Conservation (phyloP, 2,329 filamentous ascomycete species). For the Exophiala lecanii-corni region DNA sequence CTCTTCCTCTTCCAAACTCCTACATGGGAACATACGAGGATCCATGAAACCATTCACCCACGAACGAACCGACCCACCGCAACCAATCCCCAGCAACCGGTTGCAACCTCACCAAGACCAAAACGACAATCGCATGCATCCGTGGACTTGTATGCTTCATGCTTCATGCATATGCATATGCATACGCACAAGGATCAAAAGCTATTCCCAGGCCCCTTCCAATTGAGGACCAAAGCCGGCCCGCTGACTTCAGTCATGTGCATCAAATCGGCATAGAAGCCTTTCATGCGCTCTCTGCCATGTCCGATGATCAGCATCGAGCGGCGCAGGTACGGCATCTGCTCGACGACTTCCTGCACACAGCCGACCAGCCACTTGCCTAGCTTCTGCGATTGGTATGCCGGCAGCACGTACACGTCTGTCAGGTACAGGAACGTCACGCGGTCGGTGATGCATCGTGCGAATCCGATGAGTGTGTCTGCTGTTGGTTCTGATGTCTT, state of each 20-base stretch:
- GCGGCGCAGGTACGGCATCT: slow-evolving; percentile 57
- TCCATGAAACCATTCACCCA: too few species aligned
- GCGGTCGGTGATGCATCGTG: slow-evolving; percentile 64
- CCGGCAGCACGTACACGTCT: slow-evolving; percentile 61
- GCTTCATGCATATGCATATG: too few species aligned
- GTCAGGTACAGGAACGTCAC: slow-evolving; percentile 65
- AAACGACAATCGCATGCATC: too few species aligned
- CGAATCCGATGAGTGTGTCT: slow-evolving; percentile 48
- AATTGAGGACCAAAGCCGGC: slow-evolving; percentile 4
- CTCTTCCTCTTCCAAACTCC: too few species aligned
- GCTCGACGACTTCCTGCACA: slow-evolving; percentile 52
- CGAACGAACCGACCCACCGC: too few species aligned
- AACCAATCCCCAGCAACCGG: too few species aligned
- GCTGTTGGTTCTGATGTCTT: slow-evolving; percentile 18
- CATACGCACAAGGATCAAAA: too few species aligned
- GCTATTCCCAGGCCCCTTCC: slow-evolving; percentile 9
- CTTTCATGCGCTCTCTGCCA: slow-evolving; percentile 5
- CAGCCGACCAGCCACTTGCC: slow-evolving; percentile 62
- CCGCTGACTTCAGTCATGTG: slow-evolving; percentile 20
- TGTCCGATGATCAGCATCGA: slow-evolving; percentile 51
- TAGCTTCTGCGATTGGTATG: slow-evolving; percentile 58
- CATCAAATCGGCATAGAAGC: slow-evolving; percentile 28
- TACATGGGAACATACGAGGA: too few species aligned
- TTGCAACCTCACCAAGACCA: too few species aligned
- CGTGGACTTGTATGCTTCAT: too few species aligned